Conservation (phyloP, 805 yeast species). For the Naumovozyma castellii region DNA sequence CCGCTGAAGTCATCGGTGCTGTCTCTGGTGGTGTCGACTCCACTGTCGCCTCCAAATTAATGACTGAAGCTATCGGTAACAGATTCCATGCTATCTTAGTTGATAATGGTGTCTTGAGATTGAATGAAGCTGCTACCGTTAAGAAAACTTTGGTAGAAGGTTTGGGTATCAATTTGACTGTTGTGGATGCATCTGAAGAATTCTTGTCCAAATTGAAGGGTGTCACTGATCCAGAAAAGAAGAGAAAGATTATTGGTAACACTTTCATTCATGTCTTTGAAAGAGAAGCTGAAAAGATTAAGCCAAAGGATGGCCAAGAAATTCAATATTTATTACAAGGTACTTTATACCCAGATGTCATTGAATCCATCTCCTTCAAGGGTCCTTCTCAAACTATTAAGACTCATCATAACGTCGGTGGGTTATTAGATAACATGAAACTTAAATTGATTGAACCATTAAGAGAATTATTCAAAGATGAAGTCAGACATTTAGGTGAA, state of each 20-base stretch:
- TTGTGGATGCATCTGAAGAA: conserved; percentile 87
- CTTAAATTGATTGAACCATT: conserved; percentile 96
- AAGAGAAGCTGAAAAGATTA: conserved; percentile 86
- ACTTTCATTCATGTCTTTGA: conserved; percentile 96
- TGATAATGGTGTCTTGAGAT: conserved; percentile 95
- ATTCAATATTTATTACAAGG: conserved; percentile 93
- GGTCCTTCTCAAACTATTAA: conserved; percentile 99
- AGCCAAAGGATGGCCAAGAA: conserved; percentile 81
- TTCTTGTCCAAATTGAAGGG: conserved; percentile 82
- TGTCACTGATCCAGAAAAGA: conserved; percentile 96
- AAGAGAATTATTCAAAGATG: conserved; percentile 97
- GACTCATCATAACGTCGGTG: conserved; percentile 99
- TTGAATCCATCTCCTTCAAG: conserved; percentile 96
- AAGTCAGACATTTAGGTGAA: conserved; percentile 94
- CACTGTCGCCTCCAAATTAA: conserved; percentile 95
- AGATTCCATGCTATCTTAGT: conserved; percentile 97
- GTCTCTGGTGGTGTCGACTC: conserved; percentile 99
- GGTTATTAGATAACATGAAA: conserved; percentile 95
- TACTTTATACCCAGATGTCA: conserved; percentile 95
- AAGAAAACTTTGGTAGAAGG: conserved; percentile 86
- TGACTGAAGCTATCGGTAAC: conserved; percentile 97
- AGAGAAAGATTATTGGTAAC: conserved; percentile 97
- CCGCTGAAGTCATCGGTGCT: conserved; percentile 98
- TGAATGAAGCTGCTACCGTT: conserved; percentile 83
- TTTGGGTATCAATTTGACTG: conserved; percentile 88